These are phyloP conservation scores for Globisporangium barbulae DNA, from an alignment of 352 stramenopile species.

Conservation along the genomic window DNA sequence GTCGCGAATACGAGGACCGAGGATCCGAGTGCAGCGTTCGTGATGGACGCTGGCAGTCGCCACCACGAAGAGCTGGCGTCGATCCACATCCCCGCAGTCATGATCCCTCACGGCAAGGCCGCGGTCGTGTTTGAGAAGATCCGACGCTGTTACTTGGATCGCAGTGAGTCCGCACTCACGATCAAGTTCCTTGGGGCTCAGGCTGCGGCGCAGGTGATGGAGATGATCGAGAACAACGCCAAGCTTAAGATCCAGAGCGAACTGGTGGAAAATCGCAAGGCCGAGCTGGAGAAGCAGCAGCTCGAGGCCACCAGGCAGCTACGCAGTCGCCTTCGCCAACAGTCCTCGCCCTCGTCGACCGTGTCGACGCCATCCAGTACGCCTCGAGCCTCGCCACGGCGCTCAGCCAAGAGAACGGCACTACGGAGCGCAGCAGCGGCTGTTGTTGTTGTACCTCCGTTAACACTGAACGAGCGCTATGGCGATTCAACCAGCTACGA, in stretches of 20 bases:
- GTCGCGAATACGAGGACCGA: slow-evolving; percentile 49
- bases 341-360: background rate
- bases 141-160: slow-evolving; percentile 44
- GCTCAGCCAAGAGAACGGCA: background rate
- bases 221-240: slow-evolving; percentile 34
- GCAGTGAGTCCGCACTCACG: slow-evolving; percentile 32
- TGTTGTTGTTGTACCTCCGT: background rate
- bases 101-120: slow-evolving; percentile 47
- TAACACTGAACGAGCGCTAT: background rate
- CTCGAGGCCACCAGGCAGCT: slow-evolving; percentile 46
- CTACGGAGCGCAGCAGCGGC: too few species aligned
- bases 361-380: slow-evolving; percentile 11
- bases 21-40: slow-evolving; percentile 39
- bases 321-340: slow-evolving; percentile 42
- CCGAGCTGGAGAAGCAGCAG: slow-evolving; percentile 44
- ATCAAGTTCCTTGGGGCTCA: slow-evolving; percentile 60
- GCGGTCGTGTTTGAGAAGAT: slow-evolving; percentile 50
- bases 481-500: slow-evolving; percentile 5
- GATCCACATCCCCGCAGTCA: slow-evolving; percentile 57
- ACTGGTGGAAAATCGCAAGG: slow-evolving; percentile 21
- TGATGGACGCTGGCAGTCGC: slow-evolving; percentile 61
- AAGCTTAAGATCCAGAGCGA: slow-evolving; percentile 24
- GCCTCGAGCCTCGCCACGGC: background rate
- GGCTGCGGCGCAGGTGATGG: slow-evolving; percentile 46
- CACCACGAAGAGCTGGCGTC: slow-evolving; percentile 13